A percentile compares a stretch with the other conserved stretches of the same genome.
Evolutionary conservation across 768 basidiomycete species (phyloP).

Genomic region (Lactarius trivialis): DNA sequence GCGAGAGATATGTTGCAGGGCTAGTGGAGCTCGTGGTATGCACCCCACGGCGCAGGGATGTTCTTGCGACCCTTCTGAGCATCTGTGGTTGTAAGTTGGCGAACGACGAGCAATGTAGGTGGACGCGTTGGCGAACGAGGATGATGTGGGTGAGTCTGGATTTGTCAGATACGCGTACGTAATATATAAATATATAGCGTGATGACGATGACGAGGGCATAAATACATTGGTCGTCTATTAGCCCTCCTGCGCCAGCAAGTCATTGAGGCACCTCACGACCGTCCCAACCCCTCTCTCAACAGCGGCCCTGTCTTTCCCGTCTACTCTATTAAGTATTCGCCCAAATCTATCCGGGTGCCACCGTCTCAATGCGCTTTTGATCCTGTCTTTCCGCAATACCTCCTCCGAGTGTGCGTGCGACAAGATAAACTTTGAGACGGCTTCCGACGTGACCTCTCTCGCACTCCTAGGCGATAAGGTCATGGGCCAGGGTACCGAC

Average conservation of each 20-base stretch:
- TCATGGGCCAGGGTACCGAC: constrained; percentile 67
- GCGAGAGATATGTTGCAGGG: constrained; percentile 1
- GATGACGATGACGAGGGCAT: not conserved
- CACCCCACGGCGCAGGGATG: constrained; percentile 12
- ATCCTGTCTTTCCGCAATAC: constrained; percentile 61
- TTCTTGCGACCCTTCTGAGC: constrained; percentile 16
- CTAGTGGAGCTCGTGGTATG: constrained; percentile 15
- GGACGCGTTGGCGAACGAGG: not conserved
- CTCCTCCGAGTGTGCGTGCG: constrained; percentile 52
- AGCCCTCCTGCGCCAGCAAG: constrained; percentile 20
- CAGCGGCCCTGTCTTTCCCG: constrained; percentile 43
- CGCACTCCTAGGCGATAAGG: constrained; percentile 35
- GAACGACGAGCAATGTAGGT: too few species aligned
- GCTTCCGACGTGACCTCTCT: constrained; percentile 49
- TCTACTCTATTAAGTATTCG: constrained; percentile 47
- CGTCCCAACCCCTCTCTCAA: constrained; percentile 59
- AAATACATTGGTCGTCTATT: not conserved
- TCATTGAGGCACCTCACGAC: constrained; percentile 44
- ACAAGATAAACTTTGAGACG: constrained; percentile 57
- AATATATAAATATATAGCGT: not conserved
- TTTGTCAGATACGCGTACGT: not conserved
- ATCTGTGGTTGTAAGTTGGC: constrained; percentile 5
- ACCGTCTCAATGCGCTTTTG: constrained; percentile 58
- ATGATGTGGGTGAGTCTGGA: not conserved
- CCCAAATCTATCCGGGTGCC: constrained; percentile 78